Evolutionary conservation across 352 stramenopile genomes (phyloP).

Genomic region (Pythium folliculosum): DNA sequence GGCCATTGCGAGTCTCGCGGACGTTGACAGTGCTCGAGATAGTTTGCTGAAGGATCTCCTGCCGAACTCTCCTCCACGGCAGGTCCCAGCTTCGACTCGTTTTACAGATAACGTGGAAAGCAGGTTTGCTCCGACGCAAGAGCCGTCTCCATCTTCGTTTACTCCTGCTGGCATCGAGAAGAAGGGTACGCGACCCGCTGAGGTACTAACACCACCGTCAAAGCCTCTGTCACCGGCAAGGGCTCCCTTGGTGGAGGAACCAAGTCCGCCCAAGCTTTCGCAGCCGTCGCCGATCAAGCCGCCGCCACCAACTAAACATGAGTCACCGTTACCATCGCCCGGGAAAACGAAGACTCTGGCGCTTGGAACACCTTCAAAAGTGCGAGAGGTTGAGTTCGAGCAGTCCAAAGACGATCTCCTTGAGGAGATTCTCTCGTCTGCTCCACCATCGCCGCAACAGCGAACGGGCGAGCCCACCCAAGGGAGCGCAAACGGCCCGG

Average conservation of each 20-base stretch:
- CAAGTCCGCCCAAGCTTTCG: conserved; percentile 17
- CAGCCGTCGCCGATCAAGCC: conserved; percentile 7
- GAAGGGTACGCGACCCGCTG: not conserved
- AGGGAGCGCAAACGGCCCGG: not conserved
- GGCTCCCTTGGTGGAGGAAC: not conserved
- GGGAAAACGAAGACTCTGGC: conserved; percentile 44
- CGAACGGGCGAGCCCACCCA: not conserved
- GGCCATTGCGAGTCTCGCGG: not conserved
- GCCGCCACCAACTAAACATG: not conserved
- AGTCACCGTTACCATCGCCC: conserved; percentile 16
- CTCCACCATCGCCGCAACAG: conserved; percentile 15
- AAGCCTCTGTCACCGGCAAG: not conserved
- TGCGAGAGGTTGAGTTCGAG: conserved; percentile 64
- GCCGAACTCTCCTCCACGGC: conserved; percentile 38
- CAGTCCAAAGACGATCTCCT: conserved; percentile 70
- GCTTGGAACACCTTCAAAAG: conserved; percentile 35
- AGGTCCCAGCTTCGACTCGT: conserved; percentile 12
- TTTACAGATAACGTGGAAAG: not conserved
- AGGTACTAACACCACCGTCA: not conserved
- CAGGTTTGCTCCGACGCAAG: too few relatives aligned
- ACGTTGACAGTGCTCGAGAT: conserved; percentile 40
- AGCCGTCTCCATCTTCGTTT: not conserved
- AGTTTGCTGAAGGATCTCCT: conserved; percentile 61
- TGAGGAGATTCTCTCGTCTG: conserved; percentile 50
- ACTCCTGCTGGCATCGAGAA: not conserved